phyloP scores from a whole-genome alignment of 768 basidiomycete genomes.

The Lactarius deliciosus region DNA sequence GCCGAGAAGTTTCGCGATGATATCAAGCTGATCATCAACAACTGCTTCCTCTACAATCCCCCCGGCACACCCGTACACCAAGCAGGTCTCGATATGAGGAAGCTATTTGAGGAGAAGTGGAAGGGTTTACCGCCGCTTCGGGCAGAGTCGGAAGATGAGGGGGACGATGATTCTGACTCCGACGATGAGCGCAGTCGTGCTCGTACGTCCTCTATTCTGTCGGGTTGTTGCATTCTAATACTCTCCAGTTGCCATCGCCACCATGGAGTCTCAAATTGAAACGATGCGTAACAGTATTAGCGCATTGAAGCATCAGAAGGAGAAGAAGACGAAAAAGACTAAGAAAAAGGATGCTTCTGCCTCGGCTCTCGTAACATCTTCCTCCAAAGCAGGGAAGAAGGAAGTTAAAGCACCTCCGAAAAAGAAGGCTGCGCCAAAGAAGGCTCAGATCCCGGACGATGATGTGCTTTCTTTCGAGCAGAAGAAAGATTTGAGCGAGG shows the following conservation, averaged over 20 bases:
- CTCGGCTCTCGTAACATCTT: conserved; percentile 56
- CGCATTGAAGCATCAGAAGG: conserved; percentile 50
- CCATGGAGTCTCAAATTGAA: conserved; percentile 82
- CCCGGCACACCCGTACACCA: conserved; percentile 82
- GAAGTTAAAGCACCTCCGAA: conserved; percentile 46
- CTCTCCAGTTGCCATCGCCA: conserved; percentile 61
- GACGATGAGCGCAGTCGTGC: conserved; percentile 59
- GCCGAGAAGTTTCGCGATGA: conserved; percentile 84
- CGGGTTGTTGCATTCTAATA: conserved; percentile 24
- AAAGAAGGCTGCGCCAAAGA: conserved; percentile 64
- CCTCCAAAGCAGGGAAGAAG: conserved; percentile 54
- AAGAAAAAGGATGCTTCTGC: conserved; percentile 56
- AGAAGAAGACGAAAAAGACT: conserved; percentile 68
- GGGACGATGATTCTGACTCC: conserved; percentile 59
- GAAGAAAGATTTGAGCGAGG: conserved; percentile 97
- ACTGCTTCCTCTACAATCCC: conserved; percentile 92
- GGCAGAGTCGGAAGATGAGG: conserved; percentile 54
- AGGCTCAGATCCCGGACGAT: conserved; percentile 62
- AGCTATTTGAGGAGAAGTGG: conserved; percentile 93
- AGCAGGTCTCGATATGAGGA: conserved; percentile 82
- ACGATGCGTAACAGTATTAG: conserved; percentile 70
- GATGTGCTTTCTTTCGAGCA: conserved; percentile 91
- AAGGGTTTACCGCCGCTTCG: conserved; percentile 64
- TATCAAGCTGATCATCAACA: conserved; percentile 92
- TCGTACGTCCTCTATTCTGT: conserved; percentile 47